These are phyloP conservation scores for Talaromyces pinophilus DNA, from an alignment of 2,329 filamentous ascomycete species.

Conservation along the genomic window DNA sequence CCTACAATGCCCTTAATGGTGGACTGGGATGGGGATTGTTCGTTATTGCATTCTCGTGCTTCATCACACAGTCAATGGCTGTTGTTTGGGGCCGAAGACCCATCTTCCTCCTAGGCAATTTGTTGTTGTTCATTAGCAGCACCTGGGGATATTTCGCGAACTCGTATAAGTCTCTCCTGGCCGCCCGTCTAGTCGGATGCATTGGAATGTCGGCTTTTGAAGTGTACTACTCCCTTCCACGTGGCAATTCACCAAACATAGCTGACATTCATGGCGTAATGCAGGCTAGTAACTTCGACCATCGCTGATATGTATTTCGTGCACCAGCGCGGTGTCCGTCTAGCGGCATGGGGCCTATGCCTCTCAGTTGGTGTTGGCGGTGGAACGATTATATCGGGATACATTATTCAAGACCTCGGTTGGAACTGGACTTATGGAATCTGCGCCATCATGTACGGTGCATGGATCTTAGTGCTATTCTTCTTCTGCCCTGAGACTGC, in stretches of 20 bases:
- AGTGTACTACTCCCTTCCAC: slow-evolving; percentile 17
- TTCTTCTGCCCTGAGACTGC: slow-evolving; percentile 31
- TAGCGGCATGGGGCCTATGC: not conserved
- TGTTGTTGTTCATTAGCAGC: slow-evolving; percentile 24
- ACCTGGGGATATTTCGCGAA: slow-evolving; percentile 28
- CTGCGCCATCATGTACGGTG: slow-evolving; percentile 27
- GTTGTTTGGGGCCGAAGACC: not conserved
- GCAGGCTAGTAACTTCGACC: not conserved
- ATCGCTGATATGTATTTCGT: slow-evolving; percentile 6
- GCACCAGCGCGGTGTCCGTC: not conserved
- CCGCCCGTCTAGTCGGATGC: slow-evolving; percentile 26
- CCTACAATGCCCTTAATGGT: not conserved
- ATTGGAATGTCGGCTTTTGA: slow-evolving; percentile 29
- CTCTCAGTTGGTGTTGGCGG: slow-evolving; percentile 43
- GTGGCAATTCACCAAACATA: not conserved
- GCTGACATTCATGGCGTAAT: not conserved
- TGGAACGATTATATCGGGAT: slow-evolving; percentile 41
- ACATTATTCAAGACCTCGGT: slow-evolving; percentile 45
- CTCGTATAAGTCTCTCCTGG: slow-evolving; percentile 27
- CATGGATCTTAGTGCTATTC: slow-evolving; percentile 30
- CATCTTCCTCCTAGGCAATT: not conserved
- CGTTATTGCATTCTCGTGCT: not conserved
- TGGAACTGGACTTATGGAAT: slow-evolving; percentile 46
- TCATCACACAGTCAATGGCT: not conserved
- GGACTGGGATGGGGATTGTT: not conserved